Evolutionary conservation across 371 early-diverging fungal genomes (phyloP).

Genomic region (Phascolomyces articulosus): DNA sequence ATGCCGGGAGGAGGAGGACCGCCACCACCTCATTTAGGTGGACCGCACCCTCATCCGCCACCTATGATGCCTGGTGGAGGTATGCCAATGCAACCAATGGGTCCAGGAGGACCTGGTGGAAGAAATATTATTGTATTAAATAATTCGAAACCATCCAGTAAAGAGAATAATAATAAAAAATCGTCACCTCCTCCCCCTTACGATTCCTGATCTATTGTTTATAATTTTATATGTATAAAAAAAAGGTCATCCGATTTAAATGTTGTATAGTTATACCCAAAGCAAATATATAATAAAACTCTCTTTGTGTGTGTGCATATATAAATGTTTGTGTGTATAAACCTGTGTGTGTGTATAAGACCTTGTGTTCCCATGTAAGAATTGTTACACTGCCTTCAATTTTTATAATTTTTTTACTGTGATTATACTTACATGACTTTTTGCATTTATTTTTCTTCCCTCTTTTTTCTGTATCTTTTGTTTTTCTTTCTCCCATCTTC

Average conservation of each 20-base stretch:
- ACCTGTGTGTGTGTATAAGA: too few relatives aligned
- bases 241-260: background rate
- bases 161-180: conserved; percentile 8
- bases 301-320: background rate
- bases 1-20: background rate
- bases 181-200: background rate
- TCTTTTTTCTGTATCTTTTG: too few relatives aligned
- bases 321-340: too few relatives aligned
- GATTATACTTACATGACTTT: too few relatives aligned
- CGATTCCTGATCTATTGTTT: background rate
- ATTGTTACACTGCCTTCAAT: too few relatives aligned
- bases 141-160: conserved; percentile 21
- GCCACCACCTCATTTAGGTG: background rate
- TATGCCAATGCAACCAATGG: conserved; percentile 1
- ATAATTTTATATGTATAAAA: background rate
- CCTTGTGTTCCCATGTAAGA: background rate
- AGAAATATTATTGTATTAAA: conserved; percentile 30
- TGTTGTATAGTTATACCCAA: background rate
- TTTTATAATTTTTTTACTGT: too few relatives aligned
- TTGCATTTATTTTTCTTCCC: background rate
- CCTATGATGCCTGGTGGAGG: background rate
- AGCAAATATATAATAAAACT: background rate
- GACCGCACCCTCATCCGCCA: background rate
- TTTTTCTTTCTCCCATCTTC: too few relatives aligned
- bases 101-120: background rate